Evolutionary conservation across 805 yeast species (phyloP).

Genomic region (Lipomyces yamanashiensis): DNA sequence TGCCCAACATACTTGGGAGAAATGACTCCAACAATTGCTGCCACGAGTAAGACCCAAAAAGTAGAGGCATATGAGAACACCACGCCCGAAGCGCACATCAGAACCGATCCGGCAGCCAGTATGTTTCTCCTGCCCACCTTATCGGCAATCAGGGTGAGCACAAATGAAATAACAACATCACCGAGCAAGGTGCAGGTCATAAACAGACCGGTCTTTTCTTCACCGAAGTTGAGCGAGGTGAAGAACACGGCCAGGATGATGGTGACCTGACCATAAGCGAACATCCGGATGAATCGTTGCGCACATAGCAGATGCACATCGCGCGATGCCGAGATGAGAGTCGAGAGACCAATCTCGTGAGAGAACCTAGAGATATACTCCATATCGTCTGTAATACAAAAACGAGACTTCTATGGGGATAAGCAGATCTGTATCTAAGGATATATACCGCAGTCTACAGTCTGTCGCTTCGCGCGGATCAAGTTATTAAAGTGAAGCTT

Average conservation of each 20-base stretch:
- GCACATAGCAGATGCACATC: conserved; percentile 39
- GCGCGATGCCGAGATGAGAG: conserved; percentile 21
- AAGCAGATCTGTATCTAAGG: background rate
- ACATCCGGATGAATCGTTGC: conserved; percentile 45
- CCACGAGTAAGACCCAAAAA: conserved; percentile 46
- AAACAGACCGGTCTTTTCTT: conserved; percentile 54
- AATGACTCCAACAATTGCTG: conserved; percentile 56
- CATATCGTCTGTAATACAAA: background rate
- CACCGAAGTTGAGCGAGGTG: conserved; percentile 50
- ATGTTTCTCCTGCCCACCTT: conserved; percentile 52
- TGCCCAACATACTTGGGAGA: conserved; percentile 47
- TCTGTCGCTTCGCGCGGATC: no score
- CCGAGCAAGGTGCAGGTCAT: conserved; percentile 57
- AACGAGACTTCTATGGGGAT: background rate
- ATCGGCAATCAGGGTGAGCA: conserved; percentile 55
- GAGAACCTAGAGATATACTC: conserved; percentile 2
- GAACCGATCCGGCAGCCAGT: conserved; percentile 49
- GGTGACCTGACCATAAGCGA: conserved; percentile 49
- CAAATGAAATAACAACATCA: conserved; percentile 56
- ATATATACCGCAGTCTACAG: no score
- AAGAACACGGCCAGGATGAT: conserved; percentile 53
- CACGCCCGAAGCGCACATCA: conserved; percentile 53
- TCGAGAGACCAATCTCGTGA: conserved; percentile 27
- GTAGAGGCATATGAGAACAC: conserved; percentile 47
- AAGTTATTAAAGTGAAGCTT: no score